phyloP scores from a whole-genome alignment of 805 yeast species.

The Candida manassasensis region DNA sequence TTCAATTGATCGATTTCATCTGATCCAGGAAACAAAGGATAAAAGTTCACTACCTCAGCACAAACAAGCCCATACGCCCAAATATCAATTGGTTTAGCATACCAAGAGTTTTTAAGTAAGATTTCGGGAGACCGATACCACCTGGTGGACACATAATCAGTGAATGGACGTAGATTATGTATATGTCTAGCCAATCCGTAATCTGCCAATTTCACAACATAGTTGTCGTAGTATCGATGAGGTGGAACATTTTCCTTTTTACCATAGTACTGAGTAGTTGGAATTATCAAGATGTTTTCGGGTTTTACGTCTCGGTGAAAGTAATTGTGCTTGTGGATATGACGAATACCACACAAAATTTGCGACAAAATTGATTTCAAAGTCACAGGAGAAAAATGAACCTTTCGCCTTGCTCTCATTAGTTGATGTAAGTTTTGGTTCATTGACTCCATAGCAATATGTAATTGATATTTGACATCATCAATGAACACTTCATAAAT shows the following conservation, averaged over 20 bases:
- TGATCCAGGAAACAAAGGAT: constrained; percentile 81
- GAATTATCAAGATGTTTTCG: constrained; percentile 76
- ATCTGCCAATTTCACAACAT: constrained; percentile 72
- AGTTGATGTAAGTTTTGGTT: constrained; percentile 76
- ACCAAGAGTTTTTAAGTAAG: constrained; percentile 54
- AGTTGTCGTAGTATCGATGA: constrained; percentile 38
- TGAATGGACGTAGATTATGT: constrained; percentile 50
- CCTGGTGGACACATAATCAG: constrained; percentile 76
- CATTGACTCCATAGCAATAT: constrained; percentile 87
- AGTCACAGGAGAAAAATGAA: constrained; percentile 52
- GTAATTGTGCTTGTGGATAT: constrained; percentile 66
- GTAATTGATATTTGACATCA: constrained; percentile 50
- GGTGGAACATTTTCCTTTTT: constrained; percentile 35
- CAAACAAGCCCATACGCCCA: constrained; percentile 88
- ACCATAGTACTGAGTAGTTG: constrained; percentile 51
- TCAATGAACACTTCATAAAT: constrained; percentile 80
- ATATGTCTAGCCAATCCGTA: constrained; percentile 71
- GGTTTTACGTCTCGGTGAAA: constrained; percentile 94
- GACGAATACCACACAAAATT: constrained; percentile 69
- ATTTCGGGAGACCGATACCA: constrained; percentile 88
- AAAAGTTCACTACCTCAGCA: constrained; percentile 63
- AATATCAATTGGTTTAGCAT: constrained; percentile 69
- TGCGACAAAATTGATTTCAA: constrained; percentile 68
- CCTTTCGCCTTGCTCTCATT: constrained; percentile 55
- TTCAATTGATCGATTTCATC: constrained; percentile 76